These are phyloP conservation scores for Neonectria neomacrospora DNA, from an alignment of 2,329 filamentous ascomycete genomes.

Conservation along the genomic window DNA sequence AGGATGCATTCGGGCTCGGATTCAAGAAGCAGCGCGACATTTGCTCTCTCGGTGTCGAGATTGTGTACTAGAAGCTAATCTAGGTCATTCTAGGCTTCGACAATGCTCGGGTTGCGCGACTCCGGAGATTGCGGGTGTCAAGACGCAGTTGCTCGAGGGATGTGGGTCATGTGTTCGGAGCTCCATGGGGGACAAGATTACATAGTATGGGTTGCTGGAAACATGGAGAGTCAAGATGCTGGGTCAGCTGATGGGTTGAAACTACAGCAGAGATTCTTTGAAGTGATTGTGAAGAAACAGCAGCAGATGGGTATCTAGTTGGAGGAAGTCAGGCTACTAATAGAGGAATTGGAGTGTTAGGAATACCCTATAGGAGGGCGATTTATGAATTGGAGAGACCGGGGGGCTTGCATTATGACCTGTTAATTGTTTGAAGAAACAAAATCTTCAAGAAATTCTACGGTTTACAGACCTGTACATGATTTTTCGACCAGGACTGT, in stretches of 20 bases:
- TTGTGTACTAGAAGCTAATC: conserved; percentile 14
- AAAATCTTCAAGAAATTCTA: too few species aligned
- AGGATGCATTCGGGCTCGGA: background rate
- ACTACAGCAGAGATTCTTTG: conserved; percentile 10
- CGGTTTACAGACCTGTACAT: too few species aligned
- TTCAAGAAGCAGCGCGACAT: conserved; percentile 19
- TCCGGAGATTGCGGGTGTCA: conserved; percentile 4
- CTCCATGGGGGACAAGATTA: background rate
- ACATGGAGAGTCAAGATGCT: background rate
- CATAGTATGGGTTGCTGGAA: background rate
- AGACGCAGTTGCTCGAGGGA: background rate
- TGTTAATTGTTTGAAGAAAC: too few species aligned
- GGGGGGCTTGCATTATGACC: too few species aligned
- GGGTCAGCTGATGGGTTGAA: background rate
- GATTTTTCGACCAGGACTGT: too few species aligned
- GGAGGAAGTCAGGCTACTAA: too few species aligned
- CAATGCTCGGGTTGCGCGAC: background rate
- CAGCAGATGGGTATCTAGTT: background rate
- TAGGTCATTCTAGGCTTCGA: conserved; percentile 4
- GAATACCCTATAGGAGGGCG: too few species aligned
- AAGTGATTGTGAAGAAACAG: conserved; percentile 4
- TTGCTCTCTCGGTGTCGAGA: conserved; percentile 12
- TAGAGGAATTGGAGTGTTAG: background rate
- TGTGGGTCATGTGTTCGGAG: background rate
- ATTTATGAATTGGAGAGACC: too few species aligned